These are phyloP conservation scores for Penicillium argentinense DNA, from an alignment of 495 filamentous ascomycete genomes.

Conservation along the genomic window DNA sequence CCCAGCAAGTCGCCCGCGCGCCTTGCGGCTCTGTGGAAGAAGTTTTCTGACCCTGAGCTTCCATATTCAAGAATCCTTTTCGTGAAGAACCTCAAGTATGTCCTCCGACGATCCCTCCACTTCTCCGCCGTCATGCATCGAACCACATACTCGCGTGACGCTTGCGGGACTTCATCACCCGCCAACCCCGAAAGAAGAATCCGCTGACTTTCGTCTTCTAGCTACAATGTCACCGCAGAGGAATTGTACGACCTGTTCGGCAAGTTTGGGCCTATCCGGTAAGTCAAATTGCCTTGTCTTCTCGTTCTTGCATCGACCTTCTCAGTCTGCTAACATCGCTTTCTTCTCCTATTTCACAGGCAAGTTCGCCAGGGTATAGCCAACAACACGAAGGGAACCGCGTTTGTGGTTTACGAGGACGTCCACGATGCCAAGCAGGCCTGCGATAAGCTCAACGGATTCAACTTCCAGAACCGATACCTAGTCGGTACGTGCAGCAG, in stretches of 20 bases:
- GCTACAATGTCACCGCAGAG: slow-evolving; percentile 94
- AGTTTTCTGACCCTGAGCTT: not conserved
- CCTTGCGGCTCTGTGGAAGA: not conserved
- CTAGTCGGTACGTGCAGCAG: slow-evolving; percentile 79
- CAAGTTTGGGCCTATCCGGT: slow-evolving; percentile 93
- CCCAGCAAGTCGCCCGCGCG: not conserved
- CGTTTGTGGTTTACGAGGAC: slow-evolving; percentile 98
- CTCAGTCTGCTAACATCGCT: too few relatives aligned
- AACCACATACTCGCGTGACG: slow-evolving; percentile 1
- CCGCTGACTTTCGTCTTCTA: slow-evolving; percentile 29
- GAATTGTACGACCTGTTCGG: slow-evolving; percentile 94
- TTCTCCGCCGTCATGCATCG: too few relatives aligned
- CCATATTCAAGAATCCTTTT: slow-evolving; percentile 74
- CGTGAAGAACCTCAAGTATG: slow-evolving; percentile 95
- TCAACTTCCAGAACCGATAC: slow-evolving; percentile 99
- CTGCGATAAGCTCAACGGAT: slow-evolving; percentile 98
- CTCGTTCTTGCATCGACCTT: not conserved
- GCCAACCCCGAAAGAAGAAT: not conserved
- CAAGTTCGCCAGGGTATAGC: slow-evolving; percentile 99
- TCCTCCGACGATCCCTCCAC: slow-evolving; percentile 8
- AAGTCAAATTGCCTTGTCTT: slow-evolving; percentile 29
- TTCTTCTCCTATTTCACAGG: slow-evolving; percentile 42
- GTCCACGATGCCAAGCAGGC: slow-evolving; percentile 98
- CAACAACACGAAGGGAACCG: slow-evolving; percentile 95
- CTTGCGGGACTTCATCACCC: not conserved